Conservation (phyloP, 441 rosid genomes). For the Viola pubescens region DNA sequence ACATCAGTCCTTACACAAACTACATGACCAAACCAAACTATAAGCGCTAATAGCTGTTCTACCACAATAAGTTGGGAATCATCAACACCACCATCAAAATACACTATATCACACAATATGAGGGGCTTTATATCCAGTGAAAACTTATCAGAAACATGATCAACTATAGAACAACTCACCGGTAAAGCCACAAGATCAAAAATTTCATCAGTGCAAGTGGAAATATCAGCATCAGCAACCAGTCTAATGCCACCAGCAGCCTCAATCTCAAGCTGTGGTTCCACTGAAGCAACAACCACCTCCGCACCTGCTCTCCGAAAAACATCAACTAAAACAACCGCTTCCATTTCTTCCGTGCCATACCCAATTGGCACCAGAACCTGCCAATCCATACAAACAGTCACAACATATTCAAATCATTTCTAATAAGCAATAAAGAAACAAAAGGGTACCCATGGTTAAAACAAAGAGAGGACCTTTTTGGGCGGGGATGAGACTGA, state of each 20-base stretch:
- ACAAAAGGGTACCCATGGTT: constrained; percentile 1
- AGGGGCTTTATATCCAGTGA: background rate
- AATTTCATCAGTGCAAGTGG: constrained; percentile 47
- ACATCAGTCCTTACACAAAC: background rate
- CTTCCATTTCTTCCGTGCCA: constrained; percentile 95
- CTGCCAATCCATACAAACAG: constrained; percentile 25
- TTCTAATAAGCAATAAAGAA: background rate
- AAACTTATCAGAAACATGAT: background rate
- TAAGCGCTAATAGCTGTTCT: background rate
- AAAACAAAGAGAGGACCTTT: constrained; percentile 38
- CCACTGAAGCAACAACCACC: constrained; percentile 84
- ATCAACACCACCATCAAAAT: too few species aligned
- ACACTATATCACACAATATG: too few species aligned
- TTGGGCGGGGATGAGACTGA: constrained; percentile 31
- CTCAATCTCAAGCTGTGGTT: constrained; percentile 71
- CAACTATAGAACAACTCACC: constrained; percentile 36
- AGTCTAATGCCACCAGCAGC: constrained; percentile 62
- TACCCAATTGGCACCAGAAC: constrained; percentile 80
- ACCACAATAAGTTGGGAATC: background rate
- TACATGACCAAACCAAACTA: background rate
- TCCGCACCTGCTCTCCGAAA: constrained; percentile 88
- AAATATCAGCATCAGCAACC: constrained; percentile 70
- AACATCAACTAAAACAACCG: constrained; percentile 66
- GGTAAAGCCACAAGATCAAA: constrained; percentile 91
- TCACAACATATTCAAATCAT: constrained; percentile 2